Evolutionary conservation across 148 eudicot species (phyloP), one percentile per base, ranked within the genome.

Genomic region (Gaultheria prostrata): DNA sequence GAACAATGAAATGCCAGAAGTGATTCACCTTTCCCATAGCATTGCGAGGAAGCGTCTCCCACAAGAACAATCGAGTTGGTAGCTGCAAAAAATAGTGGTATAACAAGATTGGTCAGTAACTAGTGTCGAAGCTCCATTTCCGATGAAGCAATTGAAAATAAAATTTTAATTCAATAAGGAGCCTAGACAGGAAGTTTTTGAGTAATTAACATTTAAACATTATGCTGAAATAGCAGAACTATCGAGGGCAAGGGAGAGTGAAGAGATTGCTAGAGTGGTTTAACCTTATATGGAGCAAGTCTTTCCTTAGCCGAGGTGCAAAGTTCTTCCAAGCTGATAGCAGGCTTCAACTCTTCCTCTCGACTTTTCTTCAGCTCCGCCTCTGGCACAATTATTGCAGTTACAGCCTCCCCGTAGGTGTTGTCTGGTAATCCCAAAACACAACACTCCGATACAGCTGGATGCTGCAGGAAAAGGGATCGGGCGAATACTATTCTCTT

Each of bases 211-310:
- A 20, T n/a, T 18, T 33, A 10, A 56, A 56, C 35, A 32, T 8
- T 48, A 33, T 35, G 69, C 8, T 11, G 15, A 78, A 78, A 56
- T 78, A 54, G 15, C 7, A 28, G 39, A 63, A 63, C 30, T 24
- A 24, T 45, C 5, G 61, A 53, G 67, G 33, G 48, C 12, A 49
- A 63, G 49, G 71, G 7, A 39, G 51, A 81, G 80, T 30, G 46
- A 61, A 35, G 50, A 28, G 77, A 80, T 12, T 28, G 48, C 14
- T 14, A 78, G 54, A 43, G 72, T 10, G 15, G 43, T 39, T 82
- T 91, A 28, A 97, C 99, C 99, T 97, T 97, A 85, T 97, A 97
- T 33, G 98, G 98, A 59, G 99, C 99, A 82, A 97, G 98, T 87
- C 90, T 93, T 45, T 92, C 95, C 88, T 93, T 93, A 78, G 99